Evolutionary conservation across 192 early-diverging fungal species (phyloP).

Genomic region (Coemansia sp.): DNA sequence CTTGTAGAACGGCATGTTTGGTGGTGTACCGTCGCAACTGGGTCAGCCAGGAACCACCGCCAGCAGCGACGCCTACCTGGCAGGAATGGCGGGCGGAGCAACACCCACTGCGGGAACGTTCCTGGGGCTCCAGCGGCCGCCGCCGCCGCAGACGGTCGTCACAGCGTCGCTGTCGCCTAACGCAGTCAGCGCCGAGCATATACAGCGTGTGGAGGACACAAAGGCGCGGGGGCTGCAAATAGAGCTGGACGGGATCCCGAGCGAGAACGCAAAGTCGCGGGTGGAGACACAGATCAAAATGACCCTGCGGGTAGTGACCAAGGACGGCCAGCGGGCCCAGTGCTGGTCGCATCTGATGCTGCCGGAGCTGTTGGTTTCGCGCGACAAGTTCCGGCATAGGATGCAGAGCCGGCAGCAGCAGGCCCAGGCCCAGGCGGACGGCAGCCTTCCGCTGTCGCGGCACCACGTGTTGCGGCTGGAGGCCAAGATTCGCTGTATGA

Average conservation of each 20-base stretch:
- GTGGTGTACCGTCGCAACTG: background rate
- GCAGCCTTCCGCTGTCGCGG: constrained; percentile 36
- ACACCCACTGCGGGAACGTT: too few relatives aligned
- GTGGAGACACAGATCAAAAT: constrained; percentile 96
- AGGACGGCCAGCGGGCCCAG: constrained; percentile 61
- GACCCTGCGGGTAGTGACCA: constrained; percentile 72
- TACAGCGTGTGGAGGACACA: constrained; percentile 27
- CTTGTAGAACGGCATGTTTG: constrained; percentile 27
- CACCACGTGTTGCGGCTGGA: constrained; percentile 66
- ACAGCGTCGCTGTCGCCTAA: constrained; percentile 1
- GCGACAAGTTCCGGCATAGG: constrained; percentile 63
- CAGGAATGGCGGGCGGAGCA: too few relatives aligned
- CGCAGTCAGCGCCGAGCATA: constrained; percentile 16
- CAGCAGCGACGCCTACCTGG: too few relatives aligned
- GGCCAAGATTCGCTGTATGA: constrained; percentile 79
- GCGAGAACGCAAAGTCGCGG: constrained; percentile 67
- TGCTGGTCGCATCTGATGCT: constrained; percentile 81
- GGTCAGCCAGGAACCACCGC: background rate
- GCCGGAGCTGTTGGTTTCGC: constrained; percentile 77
- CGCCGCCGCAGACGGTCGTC: background rate
- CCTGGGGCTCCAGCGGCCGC: background rate
- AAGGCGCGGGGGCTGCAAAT: constrained; percentile 34
- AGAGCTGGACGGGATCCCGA: constrained; percentile 40
- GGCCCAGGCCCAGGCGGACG: constrained; percentile 20
- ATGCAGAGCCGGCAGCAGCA: constrained; percentile 16